phyloP scores from a whole-genome alignment of 768 basidiomycete species.

The Russula foetens region DNA sequence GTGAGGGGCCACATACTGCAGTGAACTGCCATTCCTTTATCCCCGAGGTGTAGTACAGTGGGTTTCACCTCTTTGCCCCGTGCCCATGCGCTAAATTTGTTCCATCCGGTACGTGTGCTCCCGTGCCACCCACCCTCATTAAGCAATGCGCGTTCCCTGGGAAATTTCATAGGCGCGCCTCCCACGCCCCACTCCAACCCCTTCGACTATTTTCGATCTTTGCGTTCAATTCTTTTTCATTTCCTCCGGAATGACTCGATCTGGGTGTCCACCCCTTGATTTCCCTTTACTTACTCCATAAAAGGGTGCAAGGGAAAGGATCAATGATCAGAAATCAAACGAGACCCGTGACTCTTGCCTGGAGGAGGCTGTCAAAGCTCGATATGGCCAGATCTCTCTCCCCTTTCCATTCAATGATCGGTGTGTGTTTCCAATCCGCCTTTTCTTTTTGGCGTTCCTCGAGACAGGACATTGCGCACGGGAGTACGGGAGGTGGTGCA shows the following conservation, averaged over 20 bases:
- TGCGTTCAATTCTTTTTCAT: neutral
- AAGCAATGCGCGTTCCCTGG: slow-evolving; percentile 1
- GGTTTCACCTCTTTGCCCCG: neutral
- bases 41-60: neutral
- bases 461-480: too few relatives aligned
- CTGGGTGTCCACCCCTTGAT: neutral
- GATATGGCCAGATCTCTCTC: neutral
- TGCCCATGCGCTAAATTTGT: neutral
- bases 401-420: neutral
- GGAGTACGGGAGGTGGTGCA: too few relatives aligned
- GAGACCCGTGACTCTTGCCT: neutral
- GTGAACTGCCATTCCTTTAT: neutral
- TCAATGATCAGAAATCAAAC: too few relatives aligned
- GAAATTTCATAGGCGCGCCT: slow-evolving; percentile 2
- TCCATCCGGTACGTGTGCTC: neutral
- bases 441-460: too few relatives aligned
- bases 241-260: neutral
- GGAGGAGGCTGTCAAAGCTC: neutral
- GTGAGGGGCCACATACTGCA: too few relatives aligned
- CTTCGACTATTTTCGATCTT: neutral
- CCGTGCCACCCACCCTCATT: neutral
- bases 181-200: slow-evolving; percentile 6
- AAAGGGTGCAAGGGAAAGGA: neutral
- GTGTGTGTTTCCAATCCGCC: too few relatives aligned
- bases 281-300: neutral